Evolutionary conservation across 805 yeast species (phyloP).

Genomic region (Starmerella potacharoeniae): DNA sequence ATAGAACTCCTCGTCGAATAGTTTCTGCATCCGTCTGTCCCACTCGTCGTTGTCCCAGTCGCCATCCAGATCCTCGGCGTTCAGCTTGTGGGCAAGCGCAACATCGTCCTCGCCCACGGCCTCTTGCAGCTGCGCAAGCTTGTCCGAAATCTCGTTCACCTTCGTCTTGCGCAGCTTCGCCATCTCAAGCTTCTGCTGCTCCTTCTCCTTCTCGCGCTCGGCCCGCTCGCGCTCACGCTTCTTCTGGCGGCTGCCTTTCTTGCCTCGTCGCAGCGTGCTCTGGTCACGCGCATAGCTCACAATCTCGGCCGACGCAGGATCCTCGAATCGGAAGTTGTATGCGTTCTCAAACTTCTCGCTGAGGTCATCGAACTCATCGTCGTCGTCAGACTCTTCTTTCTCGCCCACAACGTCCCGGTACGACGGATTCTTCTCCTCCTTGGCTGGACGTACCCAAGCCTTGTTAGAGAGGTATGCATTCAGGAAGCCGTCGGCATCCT

Average conservation of each 20-base stretch:
- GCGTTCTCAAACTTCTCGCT: conserved; percentile 87
- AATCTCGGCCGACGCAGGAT: conserved; percentile 79
- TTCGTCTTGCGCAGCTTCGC: conserved; percentile 65
- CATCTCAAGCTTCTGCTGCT: conserved; percentile 47
- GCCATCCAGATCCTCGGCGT: conserved; percentile 65
- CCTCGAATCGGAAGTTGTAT: conserved; percentile 90
- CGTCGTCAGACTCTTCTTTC: conserved; percentile 45
- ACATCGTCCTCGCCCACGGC: conserved; percentile 52
- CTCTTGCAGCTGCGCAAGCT: conserved; percentile 50
- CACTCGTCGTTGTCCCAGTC: conserved; percentile 86
- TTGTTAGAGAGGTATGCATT: conserved; percentile 59
- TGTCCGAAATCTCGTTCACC: conserved; percentile 63
- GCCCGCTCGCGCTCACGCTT: conserved; percentile 64
- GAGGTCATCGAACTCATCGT: conserved; percentile 82
- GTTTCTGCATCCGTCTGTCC: conserved; percentile 75
- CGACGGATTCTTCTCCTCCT: conserved; percentile 29
- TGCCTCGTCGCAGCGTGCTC: conserved; percentile 78
- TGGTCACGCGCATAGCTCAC: conserved; percentile 87
- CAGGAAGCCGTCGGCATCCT: conserved; percentile 57
- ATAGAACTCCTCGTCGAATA: conserved; percentile 78
- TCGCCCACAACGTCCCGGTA: conserved; percentile 33
- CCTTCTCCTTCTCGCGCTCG: conserved; percentile 39
- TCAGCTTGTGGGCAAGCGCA: conserved; percentile 51
- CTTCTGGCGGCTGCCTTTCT: conserved; percentile 62
- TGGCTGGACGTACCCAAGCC: conserved; percentile 78